A percentile compares a stretch with the other conserved stretches of the same genome.
Conservation (phyloP, 2,329 filamentous ascomycete species). For the Alternaria postmessia region DNA sequence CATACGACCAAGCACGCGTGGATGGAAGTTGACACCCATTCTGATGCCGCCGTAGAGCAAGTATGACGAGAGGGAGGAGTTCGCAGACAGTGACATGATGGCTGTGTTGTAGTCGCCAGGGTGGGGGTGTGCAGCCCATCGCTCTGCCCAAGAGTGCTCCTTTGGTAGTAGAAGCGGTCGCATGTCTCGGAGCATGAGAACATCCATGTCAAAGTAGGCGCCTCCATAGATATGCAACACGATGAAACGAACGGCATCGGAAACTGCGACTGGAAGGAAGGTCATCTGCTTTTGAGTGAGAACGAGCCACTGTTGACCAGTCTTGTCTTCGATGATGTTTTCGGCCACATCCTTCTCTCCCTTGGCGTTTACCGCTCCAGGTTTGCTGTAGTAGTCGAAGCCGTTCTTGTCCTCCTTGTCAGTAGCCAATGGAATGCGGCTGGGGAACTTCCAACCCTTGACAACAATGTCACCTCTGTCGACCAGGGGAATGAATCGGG, state of each 20-base stretch:
- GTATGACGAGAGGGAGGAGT: slow-evolving; percentile 63
- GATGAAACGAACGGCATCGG: slow-evolving; percentile 64
- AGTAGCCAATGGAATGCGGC: slow-evolving; percentile 60
- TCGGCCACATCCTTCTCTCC: slow-evolving; percentile 59
- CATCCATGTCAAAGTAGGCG: slow-evolving; percentile 65
- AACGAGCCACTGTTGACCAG: slow-evolving; percentile 62
- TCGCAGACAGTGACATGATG: slow-evolving; percentile 64
- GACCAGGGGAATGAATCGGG: slow-evolving; percentile 62
- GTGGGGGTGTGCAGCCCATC: slow-evolving; percentile 62
- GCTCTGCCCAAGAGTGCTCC: slow-evolving; percentile 63
- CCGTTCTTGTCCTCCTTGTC: slow-evolving; percentile 59
- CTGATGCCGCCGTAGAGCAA: slow-evolving; percentile 63
- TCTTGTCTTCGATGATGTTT: slow-evolving; percentile 59
- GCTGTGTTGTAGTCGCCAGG: slow-evolving; percentile 67
- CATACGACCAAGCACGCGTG: slow-evolving; percentile 64
- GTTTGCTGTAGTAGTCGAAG: slow-evolving; percentile 59
- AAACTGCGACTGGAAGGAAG: slow-evolving; percentile 65
- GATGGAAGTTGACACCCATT: slow-evolving; percentile 67
- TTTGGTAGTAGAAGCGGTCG: slow-evolving; percentile 61
- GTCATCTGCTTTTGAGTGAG: slow-evolving; percentile 65
- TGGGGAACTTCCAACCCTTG: slow-evolving; percentile 63
- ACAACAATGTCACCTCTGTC: slow-evolving; percentile 62
- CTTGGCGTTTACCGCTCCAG: slow-evolving; percentile 54
- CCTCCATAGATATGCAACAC: slow-evolving; percentile 64
- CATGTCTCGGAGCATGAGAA: slow-evolving; percentile 63